phyloP scores from a whole-genome alignment of 345 rosid genomes.

The Bruguiera gymnorhiza region DNA sequence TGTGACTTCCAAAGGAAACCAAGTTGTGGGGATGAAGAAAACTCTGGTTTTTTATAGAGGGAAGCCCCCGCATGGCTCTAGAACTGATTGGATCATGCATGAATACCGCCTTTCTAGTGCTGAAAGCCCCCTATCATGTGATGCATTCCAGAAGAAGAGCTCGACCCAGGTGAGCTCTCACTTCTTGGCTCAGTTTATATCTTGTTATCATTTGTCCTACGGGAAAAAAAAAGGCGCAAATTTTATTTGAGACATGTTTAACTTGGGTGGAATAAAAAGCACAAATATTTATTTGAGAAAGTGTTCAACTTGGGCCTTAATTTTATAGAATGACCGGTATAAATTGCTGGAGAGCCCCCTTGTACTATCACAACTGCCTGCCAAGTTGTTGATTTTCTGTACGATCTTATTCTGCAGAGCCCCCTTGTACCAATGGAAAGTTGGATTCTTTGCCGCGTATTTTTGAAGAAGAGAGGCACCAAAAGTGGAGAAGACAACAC shows the following conservation, averaged over 20 bases:
- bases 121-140: constrained; percentile 11
- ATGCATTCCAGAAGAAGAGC: constrained; percentile 26
- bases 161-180: constrained; percentile 33
- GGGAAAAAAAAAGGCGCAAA: background rate
- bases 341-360: background rate
- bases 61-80: constrained; percentile 72
- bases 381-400: constrained; percentile 5
- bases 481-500: constrained; percentile 42
- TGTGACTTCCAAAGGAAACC: constrained; percentile 51
- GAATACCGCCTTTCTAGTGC: constrained; percentile 65
- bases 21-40: constrained; percentile 84
- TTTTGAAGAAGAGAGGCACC: constrained; percentile 69
- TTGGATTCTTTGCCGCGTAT: constrained; percentile 93
- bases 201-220: background rate
- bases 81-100: constrained; percentile 98
- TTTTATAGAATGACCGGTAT: background rate
- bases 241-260: too few relatives aligned
- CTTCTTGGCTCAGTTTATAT: background rate
- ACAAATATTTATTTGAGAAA: background rate
- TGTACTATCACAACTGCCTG: constrained; percentile 4
- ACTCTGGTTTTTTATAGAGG: constrained; percentile 94
- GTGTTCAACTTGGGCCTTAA: background rate
- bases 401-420: constrained; percentile 34
- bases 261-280: too few relatives aligned
- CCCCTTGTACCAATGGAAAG: constrained; percentile 46